Percentiles rank a stretch among this genome's conserved stretches.
Conservation (phyloP, 345 rosid species). For the Camelina laxa region DNA sequence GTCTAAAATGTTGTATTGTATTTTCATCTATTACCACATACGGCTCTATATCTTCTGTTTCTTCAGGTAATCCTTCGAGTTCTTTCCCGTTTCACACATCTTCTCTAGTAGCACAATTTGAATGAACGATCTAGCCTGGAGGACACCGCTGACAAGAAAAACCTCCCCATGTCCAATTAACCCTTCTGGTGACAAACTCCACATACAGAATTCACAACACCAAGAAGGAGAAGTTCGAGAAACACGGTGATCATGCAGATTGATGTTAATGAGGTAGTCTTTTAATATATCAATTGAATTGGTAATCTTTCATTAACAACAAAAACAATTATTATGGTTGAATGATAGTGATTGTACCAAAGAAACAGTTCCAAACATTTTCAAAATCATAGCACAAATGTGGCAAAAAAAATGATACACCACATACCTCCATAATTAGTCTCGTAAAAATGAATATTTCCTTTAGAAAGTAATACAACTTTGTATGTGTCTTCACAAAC, state of each 20-base stretch:
- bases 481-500: conserved; percentile 29
- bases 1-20: too few relatives aligned
- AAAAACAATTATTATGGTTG: too few relatives aligned
- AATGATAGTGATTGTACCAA: too few relatives aligned
- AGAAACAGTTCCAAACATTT: too few relatives aligned
- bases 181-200: conserved; percentile 16
- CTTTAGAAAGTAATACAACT: neutral
- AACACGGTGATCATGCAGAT: neutral
- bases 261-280: neutral
- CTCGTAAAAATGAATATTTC: neutral
- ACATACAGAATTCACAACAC: neutral
- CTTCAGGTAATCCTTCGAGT: too few relatives aligned
- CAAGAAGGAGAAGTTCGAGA: neutral
- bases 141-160: neutral
- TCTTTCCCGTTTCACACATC: conserved; percentile 4
- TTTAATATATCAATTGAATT: too few relatives aligned
- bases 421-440: neutral
- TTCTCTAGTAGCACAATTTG: neutral
- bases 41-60: too few relatives aligned
- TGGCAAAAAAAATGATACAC: neutral
- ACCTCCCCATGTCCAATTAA: conserved; percentile 13
- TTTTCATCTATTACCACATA: too few relatives aligned
- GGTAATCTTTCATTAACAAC: too few relatives aligned
- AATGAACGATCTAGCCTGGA: neutral
- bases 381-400: too few relatives aligned